phyloP scores from a whole-genome alignment of 768 basidiomycete genomes.

The Amanita polypyramis region DNA sequence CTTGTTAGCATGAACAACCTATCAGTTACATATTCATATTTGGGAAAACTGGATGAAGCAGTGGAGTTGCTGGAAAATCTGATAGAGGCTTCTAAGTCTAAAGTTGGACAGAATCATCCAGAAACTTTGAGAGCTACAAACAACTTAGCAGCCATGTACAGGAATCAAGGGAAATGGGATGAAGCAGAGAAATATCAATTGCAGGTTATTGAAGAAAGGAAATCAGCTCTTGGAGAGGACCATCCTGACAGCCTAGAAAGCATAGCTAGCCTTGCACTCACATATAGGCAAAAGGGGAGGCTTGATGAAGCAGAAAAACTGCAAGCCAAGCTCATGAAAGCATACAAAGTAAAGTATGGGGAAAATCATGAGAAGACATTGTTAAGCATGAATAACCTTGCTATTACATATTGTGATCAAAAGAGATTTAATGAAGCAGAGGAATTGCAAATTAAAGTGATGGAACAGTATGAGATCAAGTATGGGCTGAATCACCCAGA shows the following conservation, averaged over 20 bases:
- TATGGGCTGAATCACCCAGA: conserved; percentile 1
- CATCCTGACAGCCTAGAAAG: not conserved
- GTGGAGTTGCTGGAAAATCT: not conserved
- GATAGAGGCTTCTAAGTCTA: too few relatives aligned
- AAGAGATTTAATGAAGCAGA: conserved; percentile 1
- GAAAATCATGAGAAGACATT: not conserved
- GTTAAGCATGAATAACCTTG: not conserved
- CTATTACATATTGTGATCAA: not conserved
- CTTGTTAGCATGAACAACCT: not conserved
- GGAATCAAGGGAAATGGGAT: too few relatives aligned
- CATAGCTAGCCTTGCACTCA: not conserved
- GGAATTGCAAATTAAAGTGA: not conserved
- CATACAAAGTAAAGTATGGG: not conserved
- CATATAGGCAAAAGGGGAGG: not conserved
- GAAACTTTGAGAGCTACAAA: too few relatives aligned
- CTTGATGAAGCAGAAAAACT: not conserved
- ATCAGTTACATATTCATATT: not conserved
- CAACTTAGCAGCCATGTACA: too few relatives aligned
- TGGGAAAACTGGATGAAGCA: not conserved
- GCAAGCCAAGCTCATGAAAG: not conserved
- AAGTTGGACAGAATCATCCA: too few relatives aligned
- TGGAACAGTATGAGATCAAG: not conserved
- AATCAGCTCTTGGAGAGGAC: not conserved
- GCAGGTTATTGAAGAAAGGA: too few relatives aligned
- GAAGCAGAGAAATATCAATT: too few relatives aligned